Evolutionary conservation across 208 protist genomes (phyloP), one percentile per base, ranked within the genome.

Genomic region (Acanthamoeba sp.): DNA sequence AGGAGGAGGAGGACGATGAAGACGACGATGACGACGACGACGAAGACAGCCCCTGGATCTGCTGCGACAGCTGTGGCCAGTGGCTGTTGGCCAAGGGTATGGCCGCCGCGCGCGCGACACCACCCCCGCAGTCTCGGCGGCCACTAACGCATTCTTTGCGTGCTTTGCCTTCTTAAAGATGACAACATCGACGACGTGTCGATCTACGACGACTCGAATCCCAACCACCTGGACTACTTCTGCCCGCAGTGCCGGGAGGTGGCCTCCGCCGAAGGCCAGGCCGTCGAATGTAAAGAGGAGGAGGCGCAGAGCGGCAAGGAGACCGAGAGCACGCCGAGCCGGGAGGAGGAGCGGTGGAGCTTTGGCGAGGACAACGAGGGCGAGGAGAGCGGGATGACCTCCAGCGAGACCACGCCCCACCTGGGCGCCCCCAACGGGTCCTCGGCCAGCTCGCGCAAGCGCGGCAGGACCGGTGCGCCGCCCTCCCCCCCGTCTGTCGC

Each of bases 21-120:
- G 82, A 89, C 7, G 82, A 89, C 32, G 82, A 89, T 10, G 50
- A 64, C 16, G 82, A 66, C 4, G 82, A 89, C 1, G 82, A 66
- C 1, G 55, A 89, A 36, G 82, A 89, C 55, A 89, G 82, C 55
- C 87, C 87, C 16, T 92, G 87, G 87, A 92, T 92, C 29, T 92
- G 87, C 36, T 92, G 87, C 57, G 87, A 92, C n/a, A 57, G 36
- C 22, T 92, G 87, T 34, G 59, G 45, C 1, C 45, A 45, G 32
- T 92, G 87, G 87, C 52, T 92, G 57, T 52, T 78, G 59, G 62
- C 59, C 87, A 92, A 92, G 80, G 42, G 80, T 82, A 50, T 38
- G 40, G 36, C 22, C 18, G 2, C 42, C 27, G 2, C 69, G n/a
- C n/a, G n/a, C n/a, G n/a, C n/a, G n/a, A n/a, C n/a, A n/a, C n/a